Base-by-base conservation (phyloP, 75 land plant species). In the Picea sitchensis region DNA sequence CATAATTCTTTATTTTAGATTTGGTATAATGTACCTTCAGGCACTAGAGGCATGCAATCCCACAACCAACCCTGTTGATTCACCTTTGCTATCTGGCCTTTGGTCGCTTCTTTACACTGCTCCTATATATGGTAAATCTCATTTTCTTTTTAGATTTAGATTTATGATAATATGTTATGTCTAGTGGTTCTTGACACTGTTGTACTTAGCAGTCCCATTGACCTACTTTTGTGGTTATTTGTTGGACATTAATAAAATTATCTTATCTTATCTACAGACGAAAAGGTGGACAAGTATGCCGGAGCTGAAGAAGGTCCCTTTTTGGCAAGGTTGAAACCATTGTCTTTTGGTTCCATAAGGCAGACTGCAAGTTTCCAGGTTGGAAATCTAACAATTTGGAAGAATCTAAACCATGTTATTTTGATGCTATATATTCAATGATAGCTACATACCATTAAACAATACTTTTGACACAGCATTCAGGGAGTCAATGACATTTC, bases 51-150 rank as follows among this genome's bases (percentile, higher is more conserved):
- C 58, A 12, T 47, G 38, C 59, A 86, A 83, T 65, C 84, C 88
- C 21, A 83, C 85, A 57, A 68, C 65, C 2, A 73, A 65, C 58
- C 88, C 88, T 59, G 62, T 83, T 15, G 81, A 76, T 59, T 86
- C 88, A 56, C 81, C 84, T 20, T 77, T 80, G 14, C 78, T 86
- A 31, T 77, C 82, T 71, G 88, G 88, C 26, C 60, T 61, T 76
- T 86, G 88, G 88, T 85, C 88, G 11, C 82, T 86, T 51, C 79
- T 86, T 17, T 86, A 86, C 65, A 86, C 88, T n/a, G 88, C 88
- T 61, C 85, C 88, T 20, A 34, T 83, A 59, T 59, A 86, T 73
- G 88, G 88, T 86, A 80, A 26, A 36, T 20, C 65, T n/a, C 36
- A 30, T 32, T 31, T 81, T 74, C 26, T 17, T 20, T 65, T 65